Base-by-base conservation (phyloP, 495 filamentous ascomycete species). In the Penicillium antarcticum region DNA sequence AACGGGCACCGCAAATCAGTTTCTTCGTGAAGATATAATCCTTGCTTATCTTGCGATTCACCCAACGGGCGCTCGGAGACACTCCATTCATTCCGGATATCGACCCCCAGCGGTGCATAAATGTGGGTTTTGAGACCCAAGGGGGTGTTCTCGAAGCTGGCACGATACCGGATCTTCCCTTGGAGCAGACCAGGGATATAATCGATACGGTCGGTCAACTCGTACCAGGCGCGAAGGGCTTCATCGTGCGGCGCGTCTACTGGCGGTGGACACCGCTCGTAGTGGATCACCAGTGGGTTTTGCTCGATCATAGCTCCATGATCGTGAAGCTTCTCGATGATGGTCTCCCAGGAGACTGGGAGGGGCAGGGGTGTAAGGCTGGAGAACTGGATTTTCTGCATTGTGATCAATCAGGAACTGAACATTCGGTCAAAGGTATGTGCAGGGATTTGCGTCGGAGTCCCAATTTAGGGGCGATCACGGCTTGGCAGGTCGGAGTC, bases 301-400 rank as follows among this genome's bases (percentile, higher is more conserved):
- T 89, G 71, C 48, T 87, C 80, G 53, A 90, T 90, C 85, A 91
- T 89, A 47, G 79, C 80, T 19, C 68, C 63, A 65, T 89, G 85
- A 54, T 81, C 75, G 62, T 87, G 85, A 10, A 90, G 78, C 8
- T 81, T 82, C 14, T 77, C 70, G 49, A 89, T 56, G 32, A 87
- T 86, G 3, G 72, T 76, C 45, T 82, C 71, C 16, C 86, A 78
- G 19, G 79, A 72, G 52, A 89, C 75, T 42, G 76, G 75, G 32
- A 72, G 52, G 0, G 86, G 86, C 1, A 91, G 77, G 1, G 86
- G 80, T 32, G 84, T 88, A 49, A 87, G 77, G 33, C 77, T 84
- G 43, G 85, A 88, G 65, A 87, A 85, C 17, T 74, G 68, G 3
- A 77, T 81, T 16, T 35, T 44, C 48, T 57, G 55, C 48, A 52